Percentiles rank a stretch among this genome's conserved stretches.
Conservation (phyloP, 805 yeast genomes). For the Starmerella potacharoeniae region DNA sequence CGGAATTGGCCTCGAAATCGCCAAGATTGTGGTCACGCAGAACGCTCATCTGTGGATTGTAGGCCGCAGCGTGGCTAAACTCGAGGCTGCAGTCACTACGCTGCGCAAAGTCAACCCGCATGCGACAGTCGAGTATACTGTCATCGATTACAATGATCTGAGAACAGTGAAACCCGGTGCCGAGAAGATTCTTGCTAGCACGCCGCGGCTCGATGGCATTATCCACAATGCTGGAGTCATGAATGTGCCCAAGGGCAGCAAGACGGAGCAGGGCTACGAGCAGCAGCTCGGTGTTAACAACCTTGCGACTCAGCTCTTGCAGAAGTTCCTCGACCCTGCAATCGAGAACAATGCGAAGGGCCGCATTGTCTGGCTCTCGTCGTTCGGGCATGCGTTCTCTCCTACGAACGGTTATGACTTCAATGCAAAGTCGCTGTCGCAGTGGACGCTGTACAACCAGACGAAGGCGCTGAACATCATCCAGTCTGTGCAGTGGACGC, state of each 20-base stretch:
- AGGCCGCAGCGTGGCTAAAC: slow-evolving; percentile 31
- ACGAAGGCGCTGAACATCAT: slow-evolving; percentile 35
- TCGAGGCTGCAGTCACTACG: slow-evolving; percentile 25
- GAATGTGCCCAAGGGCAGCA: slow-evolving; percentile 28
- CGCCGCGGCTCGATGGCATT: slow-evolving; percentile 17
- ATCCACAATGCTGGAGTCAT: slow-evolving; percentile 24
- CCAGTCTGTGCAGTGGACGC: slow-evolving; percentile 31
- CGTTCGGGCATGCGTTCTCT: slow-evolving; percentile 29
- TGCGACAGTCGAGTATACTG: slow-evolving; percentile 18
- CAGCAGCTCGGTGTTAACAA: slow-evolving; percentile 38
- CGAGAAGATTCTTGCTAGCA: slow-evolving; percentile 7
- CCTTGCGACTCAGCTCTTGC: slow-evolving; percentile 38
- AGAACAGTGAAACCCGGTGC: slow-evolving; percentile 20
- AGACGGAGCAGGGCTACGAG: slow-evolving; percentile 38
- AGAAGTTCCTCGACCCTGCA: slow-evolving; percentile 29
- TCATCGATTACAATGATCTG: slow-evolving; percentile 22
- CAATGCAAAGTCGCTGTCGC: neutral
- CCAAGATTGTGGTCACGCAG: slow-evolving; percentile 8
- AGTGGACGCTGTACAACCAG: slow-evolving; percentile 31
- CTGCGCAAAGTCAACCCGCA: slow-evolving; percentile 24
- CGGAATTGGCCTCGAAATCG: slow-evolving; percentile 19
- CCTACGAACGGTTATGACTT: slow-evolving; percentile 31
- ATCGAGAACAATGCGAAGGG: slow-evolving; percentile 30
- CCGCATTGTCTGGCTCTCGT: slow-evolving; percentile 39
- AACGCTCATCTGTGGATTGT: slow-evolving; percentile 32